Conservation (phyloP, 495 filamentous ascomycete species). For the Talaromyces adpressus region DNA sequence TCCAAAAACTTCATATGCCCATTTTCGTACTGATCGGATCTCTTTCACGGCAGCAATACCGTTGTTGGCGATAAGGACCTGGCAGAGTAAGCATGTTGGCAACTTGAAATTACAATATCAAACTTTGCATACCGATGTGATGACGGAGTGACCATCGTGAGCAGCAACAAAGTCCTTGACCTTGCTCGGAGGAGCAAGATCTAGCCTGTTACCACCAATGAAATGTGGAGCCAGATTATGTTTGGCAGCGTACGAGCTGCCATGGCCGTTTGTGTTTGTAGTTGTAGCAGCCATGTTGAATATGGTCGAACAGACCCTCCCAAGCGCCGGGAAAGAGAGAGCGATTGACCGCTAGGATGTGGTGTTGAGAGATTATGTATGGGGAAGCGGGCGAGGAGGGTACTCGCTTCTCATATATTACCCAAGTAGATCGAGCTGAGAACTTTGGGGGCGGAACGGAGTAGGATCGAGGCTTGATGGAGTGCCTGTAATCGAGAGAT, state of each 20-base stretch:
- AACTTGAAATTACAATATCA: background rate
- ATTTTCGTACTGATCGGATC: conserved; percentile 97
- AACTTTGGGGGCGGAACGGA: conserved; percentile 2
- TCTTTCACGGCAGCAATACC: conserved; percentile 99
- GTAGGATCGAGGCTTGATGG: background rate
- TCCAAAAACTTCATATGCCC: conserved; percentile 98
- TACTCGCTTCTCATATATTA: conserved; percentile 4
- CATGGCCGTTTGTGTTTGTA: conserved; percentile 30
- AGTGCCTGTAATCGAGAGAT: background rate
- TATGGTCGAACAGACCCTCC: conserved; percentile 7
- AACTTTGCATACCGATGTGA: conserved; percentile 70
- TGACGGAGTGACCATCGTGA: conserved; percentile 92
- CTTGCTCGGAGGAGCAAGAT: conserved; percentile 64
- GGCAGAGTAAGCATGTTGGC: background rate
- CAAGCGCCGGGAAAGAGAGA: background rate
- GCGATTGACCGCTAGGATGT: conserved; percentile 2
- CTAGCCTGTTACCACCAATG: conserved; percentile 86
- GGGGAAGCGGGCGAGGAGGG: background rate
- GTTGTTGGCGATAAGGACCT: conserved; percentile 99
- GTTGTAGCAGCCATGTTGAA: conserved; percentile 30
- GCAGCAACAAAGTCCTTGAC: conserved; percentile 92
- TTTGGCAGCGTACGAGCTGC: conserved; percentile 62
- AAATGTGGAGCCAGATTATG: conserved; percentile 83
- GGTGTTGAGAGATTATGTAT: background rate
- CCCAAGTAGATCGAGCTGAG: background rate